phyloP scores from a whole-genome alignment of 83 land plant genomes.

The Picea engelmannii region DNA sequence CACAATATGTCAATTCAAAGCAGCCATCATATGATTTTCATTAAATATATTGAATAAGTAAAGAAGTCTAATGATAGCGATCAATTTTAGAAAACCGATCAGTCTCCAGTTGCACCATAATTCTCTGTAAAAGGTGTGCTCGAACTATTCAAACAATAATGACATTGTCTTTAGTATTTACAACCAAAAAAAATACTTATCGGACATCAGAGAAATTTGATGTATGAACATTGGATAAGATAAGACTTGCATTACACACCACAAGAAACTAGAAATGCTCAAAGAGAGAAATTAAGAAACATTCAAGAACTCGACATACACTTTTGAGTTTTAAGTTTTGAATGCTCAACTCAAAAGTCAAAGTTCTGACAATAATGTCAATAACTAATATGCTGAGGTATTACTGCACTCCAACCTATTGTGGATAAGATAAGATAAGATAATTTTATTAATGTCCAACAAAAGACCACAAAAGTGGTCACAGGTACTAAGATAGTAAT shows the following conservation, averaged over 20 bases:
- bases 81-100: not conserved
- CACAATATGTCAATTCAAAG: conserved; percentile 10
- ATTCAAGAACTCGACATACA: not conserved
- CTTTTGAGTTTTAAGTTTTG: not conserved
- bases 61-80: not conserved
- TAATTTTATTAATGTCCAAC: no score
- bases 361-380: not conserved
- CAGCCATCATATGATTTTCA: not conserved
- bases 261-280: not conserved
- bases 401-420: not conserved
- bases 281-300: not conserved
- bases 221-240: not conserved
- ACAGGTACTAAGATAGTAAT: not conserved
- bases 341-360: not conserved
- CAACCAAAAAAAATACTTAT: not conserved
- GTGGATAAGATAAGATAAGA: no score
- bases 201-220: not conserved
- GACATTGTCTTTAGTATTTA: not conserved
- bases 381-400: not conserved
- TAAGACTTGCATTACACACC: not conserved
- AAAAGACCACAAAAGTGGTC: no score
- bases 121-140: not conserved
- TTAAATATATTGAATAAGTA: not conserved
- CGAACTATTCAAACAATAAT: not conserved
- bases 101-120: not conserved